A percentile compares a stretch with the other conserved stretches of the same genome.
These are phyloP conservation scores for Sphagnum contortum DNA, from an alignment of 225 moss, liverwort and hornwort genomes.

Conservation along the genomic window DNA sequence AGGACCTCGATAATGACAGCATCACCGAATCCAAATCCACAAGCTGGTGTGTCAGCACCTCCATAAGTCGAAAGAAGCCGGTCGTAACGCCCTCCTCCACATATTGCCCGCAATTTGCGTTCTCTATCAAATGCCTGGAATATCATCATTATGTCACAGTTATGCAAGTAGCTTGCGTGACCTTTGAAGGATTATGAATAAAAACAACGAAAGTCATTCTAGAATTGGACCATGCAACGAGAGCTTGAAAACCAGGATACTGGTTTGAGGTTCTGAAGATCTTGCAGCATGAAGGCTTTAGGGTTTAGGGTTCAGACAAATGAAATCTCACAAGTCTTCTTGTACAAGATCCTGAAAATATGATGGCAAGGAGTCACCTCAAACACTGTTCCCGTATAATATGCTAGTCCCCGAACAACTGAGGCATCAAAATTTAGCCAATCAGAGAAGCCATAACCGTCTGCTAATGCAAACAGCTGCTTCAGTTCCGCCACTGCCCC, in stretches of 20 bases:
- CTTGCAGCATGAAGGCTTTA: too few relatives aligned
- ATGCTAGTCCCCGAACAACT: conserved; percentile 88
- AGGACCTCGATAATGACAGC: conserved; percentile 89
- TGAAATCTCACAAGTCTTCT: too few relatives aligned
- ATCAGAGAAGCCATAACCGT: conserved; percentile 61
- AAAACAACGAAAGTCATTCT: too few relatives aligned
- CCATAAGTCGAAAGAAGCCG: conserved; percentile 88
- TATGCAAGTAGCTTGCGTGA: too few relatives aligned
- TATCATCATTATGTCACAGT: too few relatives aligned
- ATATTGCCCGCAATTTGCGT: conserved; percentile 73
- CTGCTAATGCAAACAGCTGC: conserved; percentile 71
- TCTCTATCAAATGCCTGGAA: conserved; percentile 75
- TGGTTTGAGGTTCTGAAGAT: too few relatives aligned
- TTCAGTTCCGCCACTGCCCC: conserved; percentile 75
- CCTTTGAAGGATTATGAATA: too few relatives aligned
- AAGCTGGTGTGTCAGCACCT: conserved; percentile 76
- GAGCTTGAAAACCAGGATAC: too few relatives aligned
- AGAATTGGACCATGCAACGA: too few relatives aligned
- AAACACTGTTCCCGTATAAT: conserved; percentile 94
- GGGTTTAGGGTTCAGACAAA: too few relatives aligned
- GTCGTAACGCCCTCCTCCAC: conserved; percentile 96
- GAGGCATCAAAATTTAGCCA: conserved; percentile 93
- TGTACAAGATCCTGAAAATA: too few relatives aligned
- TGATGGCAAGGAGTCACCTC: conserved; percentile 34
- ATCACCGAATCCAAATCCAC: conserved; percentile 97